A percentile compares a stretch with the other conserved stretches of the same genome.
These are phyloP conservation scores for Aspergillus vadensis DNA, from an alignment of 2,329 filamentous ascomycete genomes.

Conservation along the genomic window DNA sequence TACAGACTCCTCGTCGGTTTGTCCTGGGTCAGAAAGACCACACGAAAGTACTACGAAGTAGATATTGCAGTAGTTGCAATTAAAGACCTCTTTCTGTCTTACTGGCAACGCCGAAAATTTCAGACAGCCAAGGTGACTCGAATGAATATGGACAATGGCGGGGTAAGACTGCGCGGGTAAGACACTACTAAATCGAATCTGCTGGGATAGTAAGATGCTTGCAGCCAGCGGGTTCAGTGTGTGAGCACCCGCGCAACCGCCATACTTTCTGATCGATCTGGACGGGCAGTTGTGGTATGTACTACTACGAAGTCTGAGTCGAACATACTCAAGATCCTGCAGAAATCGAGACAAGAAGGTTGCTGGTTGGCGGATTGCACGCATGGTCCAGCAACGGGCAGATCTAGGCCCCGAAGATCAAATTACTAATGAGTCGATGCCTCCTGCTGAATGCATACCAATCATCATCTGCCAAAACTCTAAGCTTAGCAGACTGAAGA, in stretches of 20 bases:
- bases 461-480: background rate
- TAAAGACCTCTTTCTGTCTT: no score
- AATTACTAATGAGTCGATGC: background rate
- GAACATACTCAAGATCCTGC: background rate
- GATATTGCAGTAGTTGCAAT: no score
- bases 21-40: background rate
- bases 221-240: background rate
- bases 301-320: background rate
- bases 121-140: background rate
- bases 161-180: slow-evolving; percentile 1
- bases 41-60: background rate
- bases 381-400: background rate
- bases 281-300: background rate
- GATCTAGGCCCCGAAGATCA: slow-evolving; percentile 4
- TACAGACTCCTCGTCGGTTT: no score
- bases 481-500: background rate
- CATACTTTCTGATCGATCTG: background rate
- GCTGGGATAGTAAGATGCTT: slow-evolving; percentile 1
- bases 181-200: background rate
- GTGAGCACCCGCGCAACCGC: background rate
- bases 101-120: background rate
- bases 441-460: background rate
- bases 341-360: background rate
- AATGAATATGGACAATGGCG: background rate
- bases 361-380: background rate